Percentiles rank a stretch among this genome's conserved stretches.
Conservation (phyloP, 257 asterid genomes). For the Echium plantagineum region DNA sequence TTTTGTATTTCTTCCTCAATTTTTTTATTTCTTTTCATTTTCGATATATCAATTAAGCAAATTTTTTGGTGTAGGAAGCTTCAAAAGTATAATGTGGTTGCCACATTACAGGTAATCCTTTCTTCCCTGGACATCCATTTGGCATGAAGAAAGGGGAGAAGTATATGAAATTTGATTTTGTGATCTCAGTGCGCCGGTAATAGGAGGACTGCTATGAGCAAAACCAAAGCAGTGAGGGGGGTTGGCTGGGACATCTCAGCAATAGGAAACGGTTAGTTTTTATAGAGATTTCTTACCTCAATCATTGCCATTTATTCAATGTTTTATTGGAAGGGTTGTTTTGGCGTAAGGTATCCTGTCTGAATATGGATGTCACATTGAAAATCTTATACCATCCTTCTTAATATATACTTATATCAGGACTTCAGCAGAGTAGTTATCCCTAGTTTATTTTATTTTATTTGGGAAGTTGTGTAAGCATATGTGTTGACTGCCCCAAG, state of each 20-base stretch:
- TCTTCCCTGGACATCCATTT: not conserved
- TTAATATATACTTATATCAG: too few species aligned
- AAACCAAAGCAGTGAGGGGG: conserved; percentile 63
- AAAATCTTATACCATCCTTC: not conserved
- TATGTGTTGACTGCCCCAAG: too few species aligned
- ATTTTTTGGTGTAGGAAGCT: conserved; percentile 49
- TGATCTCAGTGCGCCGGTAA: conserved; percentile 83
- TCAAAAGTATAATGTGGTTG: conserved; percentile 65
- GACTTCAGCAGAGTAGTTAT: too few species aligned
- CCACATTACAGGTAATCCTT: conserved; percentile 72
- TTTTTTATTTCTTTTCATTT: conserved; percentile 2
- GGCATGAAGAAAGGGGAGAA: not conserved
- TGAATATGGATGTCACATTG: too few species aligned
- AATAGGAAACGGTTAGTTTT: conserved; percentile 76
- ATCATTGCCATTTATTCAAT: not conserved
- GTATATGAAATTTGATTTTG: conserved; percentile 4
- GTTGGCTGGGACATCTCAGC: conserved; percentile 97
- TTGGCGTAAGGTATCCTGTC: not conserved
- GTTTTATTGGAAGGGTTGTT: not conserved
- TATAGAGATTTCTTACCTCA: not conserved
- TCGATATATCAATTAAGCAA: not conserved
- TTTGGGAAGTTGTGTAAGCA: too few species aligned
- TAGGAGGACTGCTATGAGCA: conserved; percentile 98
- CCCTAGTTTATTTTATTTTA: too few species aligned
- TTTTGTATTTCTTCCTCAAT: not conserved